Percentiles rank a stretch among this genome's conserved stretches.
Conservation (phyloP, 2,329 filamentous ascomycete genomes). For the Penicillium sp. region DNA sequence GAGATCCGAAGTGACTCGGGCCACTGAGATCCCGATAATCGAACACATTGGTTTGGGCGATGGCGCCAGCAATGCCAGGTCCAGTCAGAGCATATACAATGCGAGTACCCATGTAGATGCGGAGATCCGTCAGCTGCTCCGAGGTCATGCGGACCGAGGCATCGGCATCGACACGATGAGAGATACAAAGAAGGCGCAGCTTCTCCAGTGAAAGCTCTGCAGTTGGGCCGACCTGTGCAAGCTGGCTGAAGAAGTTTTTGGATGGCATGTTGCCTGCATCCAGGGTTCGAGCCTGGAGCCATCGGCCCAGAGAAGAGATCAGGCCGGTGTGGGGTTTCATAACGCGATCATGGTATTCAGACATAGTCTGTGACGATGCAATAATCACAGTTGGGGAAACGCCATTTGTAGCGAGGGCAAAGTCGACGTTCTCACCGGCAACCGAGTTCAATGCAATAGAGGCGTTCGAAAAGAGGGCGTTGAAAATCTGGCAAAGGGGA, state of each 20-base stretch:
- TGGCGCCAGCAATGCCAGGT: conserved; percentile 79
- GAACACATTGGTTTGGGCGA: conserved; percentile 83
- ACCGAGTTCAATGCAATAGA: conserved; percentile 89
- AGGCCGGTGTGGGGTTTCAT: conserved; percentile 62
- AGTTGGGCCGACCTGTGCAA: conserved; percentile 41
- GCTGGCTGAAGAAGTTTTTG: conserved; percentile 60
- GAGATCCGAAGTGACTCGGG: conserved; percentile 75
- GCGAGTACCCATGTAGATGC: conserved; percentile 76
- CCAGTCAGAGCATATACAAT: conserved; percentile 84
- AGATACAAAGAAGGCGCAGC: conserved; percentile 77
- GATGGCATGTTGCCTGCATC: conserved; percentile 74
- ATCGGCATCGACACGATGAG: conserved; percentile 67
- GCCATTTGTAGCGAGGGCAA: conserved; percentile 71
- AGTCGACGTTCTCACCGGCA: conserved; percentile 70
- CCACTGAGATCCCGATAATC: conserved; percentile 68
- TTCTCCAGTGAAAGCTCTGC: conserved; percentile 59
- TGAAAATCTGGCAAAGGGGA: conserved; percentile 75
- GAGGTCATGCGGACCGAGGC: conserved; percentile 67
- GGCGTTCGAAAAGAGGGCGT: conserved; percentile 80
- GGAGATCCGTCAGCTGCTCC: conserved; percentile 73
- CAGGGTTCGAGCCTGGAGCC: conserved; percentile 69
- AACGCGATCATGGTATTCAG: conserved; percentile 66
- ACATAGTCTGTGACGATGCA: conserved; percentile 72
- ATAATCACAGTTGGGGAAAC: conserved; percentile 82
- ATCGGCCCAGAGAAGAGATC: conserved; percentile 69